Evolutionary conservation across 805 yeast genomes (phyloP).

Genomic region (Teunomyces barrocoloradensis): DNA sequence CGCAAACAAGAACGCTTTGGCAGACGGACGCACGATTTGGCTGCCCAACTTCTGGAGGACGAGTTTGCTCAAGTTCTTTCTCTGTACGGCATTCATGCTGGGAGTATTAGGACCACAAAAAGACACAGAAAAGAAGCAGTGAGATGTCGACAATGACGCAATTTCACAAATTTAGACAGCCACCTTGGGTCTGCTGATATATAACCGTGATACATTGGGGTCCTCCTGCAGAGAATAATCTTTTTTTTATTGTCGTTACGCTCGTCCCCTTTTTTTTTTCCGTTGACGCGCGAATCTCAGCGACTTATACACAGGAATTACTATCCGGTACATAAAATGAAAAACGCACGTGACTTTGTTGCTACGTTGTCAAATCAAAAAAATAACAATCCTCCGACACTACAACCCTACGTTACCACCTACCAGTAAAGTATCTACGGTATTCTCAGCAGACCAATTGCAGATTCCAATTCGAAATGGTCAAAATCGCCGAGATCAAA

Average conservation of each 20-base stretch:
- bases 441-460: not conserved
- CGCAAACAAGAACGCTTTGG: slow-evolving; percentile 33
- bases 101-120: not conserved
- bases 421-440: not conserved
- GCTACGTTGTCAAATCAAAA: not conserved
- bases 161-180: too few relatives aligned
- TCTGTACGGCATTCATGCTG: not conserved
- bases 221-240: too few relatives aligned
- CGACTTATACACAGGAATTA: too few relatives aligned
- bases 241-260: too few relatives aligned
- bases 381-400: not conserved
- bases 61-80: not conserved
- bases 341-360: too few relatives aligned
- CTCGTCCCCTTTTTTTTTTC: too few relatives aligned
- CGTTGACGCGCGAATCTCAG: too few relatives aligned
- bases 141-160: too few relatives aligned
- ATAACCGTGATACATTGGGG: too few relatives aligned
- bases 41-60: not conserved
- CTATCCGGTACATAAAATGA: too few relatives aligned
- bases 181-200: too few relatives aligned
- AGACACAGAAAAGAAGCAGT: not conserved
- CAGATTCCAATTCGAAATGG: slow-evolving; percentile 42
- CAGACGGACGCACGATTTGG: slow-evolving; percentile 11
- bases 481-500: slow-evolving; percentile 77
- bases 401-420: too few relatives aligned